Percentiles rank a stretch among this genome's conserved stretches.
Conservation (phyloP, 768 basidiomycete species). For the Lepiota brunneoincarnata region DNA sequence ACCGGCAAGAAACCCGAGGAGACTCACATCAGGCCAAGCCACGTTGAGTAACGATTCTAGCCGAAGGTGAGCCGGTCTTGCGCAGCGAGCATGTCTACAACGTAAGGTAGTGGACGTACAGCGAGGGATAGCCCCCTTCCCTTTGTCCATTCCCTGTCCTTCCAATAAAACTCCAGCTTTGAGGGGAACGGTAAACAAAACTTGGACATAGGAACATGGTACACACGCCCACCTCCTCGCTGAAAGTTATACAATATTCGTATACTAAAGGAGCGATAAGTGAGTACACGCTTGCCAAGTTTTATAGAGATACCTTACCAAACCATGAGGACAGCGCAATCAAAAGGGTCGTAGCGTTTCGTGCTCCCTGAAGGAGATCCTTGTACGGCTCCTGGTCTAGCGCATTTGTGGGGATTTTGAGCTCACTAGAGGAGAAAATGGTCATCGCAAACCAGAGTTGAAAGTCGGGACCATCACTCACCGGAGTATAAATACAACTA, state of each 20-base stretch:
- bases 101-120: not conserved
- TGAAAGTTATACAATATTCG: constrained; percentile 1
- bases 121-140: constrained; percentile 6
- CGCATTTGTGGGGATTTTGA: not conserved
- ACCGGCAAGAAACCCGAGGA: not conserved
- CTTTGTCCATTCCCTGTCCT: constrained; percentile 9
- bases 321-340: constrained; percentile 3
- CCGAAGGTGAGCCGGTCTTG: not conserved
- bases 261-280: not conserved
- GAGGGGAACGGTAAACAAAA: not conserved
- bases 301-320: not conserved
- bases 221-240: not conserved
- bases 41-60: constrained; percentile 8
- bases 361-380: constrained; percentile 1
- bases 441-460: not conserved
- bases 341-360: not conserved
- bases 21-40: constrained; percentile 7
- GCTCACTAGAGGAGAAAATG: not conserved
- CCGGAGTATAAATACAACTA: too few species aligned
- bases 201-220: too few species aligned
- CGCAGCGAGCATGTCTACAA: too few species aligned
- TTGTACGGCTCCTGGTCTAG: not conserved
- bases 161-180: constrained; percentile 7
- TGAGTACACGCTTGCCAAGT: not conserved
- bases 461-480: too few species aligned